Conservation (phyloP, 768 basidiomycete genomes). For the Austroboletus festivus region DNA sequence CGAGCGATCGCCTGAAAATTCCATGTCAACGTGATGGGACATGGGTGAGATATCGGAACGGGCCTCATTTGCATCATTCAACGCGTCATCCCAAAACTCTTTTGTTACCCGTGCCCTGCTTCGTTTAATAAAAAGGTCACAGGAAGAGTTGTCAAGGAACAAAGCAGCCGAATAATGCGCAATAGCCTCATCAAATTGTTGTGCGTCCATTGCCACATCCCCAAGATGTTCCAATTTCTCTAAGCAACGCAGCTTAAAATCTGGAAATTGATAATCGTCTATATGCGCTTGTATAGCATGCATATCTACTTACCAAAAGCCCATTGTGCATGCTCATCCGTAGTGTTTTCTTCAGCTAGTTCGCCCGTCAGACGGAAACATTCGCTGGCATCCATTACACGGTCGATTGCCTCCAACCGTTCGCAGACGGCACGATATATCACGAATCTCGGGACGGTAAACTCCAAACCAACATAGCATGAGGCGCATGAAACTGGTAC, state of each 20-base stretch:
- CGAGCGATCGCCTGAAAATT: neutral
- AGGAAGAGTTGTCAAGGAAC: neutral
- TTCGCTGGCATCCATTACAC: neutral
- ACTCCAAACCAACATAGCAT: neutral
- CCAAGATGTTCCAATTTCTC: neutral
- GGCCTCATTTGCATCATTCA: neutral
- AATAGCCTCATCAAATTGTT: neutral
- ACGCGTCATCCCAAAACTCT: neutral
- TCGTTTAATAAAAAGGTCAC: neutral
- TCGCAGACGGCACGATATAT: slow-evolving; percentile 4
- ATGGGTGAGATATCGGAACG: neutral
- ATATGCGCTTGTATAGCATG: no score
- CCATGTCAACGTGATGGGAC: neutral
- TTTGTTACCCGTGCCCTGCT: neutral
- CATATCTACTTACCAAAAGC: no score
- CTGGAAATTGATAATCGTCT: neutral
- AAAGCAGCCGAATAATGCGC: neutral
- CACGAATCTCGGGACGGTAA: neutral
- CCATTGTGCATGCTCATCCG: no score
- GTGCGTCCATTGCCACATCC: neutral
- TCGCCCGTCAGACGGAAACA: slow-evolving; percentile 2
- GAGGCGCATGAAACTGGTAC: neutral
- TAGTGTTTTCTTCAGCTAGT: neutral
- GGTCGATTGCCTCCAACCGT: neutral
- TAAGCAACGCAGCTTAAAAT: neutral